A percentile compares a stretch with the other conserved stretches of the same genome.
Evolutionary conservation across 768 basidiomycete species (phyloP).

Genomic region (Trametes punicea): DNA sequence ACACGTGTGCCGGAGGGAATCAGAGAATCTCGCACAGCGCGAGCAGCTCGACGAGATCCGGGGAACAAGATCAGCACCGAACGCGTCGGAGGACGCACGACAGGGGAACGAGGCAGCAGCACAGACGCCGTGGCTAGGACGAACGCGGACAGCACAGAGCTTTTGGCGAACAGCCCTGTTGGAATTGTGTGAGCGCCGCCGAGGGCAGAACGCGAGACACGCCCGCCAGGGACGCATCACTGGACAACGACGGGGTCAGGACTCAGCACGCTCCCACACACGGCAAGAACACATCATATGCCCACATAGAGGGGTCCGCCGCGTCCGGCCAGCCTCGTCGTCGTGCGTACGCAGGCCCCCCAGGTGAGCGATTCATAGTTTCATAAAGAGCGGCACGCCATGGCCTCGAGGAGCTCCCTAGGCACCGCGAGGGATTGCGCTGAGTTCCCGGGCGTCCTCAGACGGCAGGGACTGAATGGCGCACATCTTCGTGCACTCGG

Average conservation of each 20-base stretch:
- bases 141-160: not conserved
- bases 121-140: constrained; percentile 2
- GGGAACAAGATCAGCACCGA: constrained; percentile 11
- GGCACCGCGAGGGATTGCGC: constrained; percentile 6
- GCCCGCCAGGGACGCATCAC: constrained; percentile 5
- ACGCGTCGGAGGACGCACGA: not conserved
- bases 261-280: not conserved
- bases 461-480: constrained; percentile 1
- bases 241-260: not conserved
- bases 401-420: constrained; percentile 7
- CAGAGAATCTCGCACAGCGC: constrained; percentile 2
- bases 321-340: not conserved
- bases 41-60: constrained; percentile 7
- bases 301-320: not conserved
- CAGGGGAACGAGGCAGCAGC: constrained; percentile 6
- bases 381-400: constrained; percentile 9
- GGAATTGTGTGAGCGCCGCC: constrained; percentile 6
- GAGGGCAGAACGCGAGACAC: not conserved
- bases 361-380: constrained; percentile 7
- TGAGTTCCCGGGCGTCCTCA: not conserved
- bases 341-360: constrained; percentile 1
- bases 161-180: not conserved
- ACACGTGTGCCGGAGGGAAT: constrained; percentile 8
- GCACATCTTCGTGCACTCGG: not conserved
- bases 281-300: constrained; percentile 5